Base-by-base conservation (phyloP, 768 basidiomycete species). In the Rhodotorula paludigena region DNA sequence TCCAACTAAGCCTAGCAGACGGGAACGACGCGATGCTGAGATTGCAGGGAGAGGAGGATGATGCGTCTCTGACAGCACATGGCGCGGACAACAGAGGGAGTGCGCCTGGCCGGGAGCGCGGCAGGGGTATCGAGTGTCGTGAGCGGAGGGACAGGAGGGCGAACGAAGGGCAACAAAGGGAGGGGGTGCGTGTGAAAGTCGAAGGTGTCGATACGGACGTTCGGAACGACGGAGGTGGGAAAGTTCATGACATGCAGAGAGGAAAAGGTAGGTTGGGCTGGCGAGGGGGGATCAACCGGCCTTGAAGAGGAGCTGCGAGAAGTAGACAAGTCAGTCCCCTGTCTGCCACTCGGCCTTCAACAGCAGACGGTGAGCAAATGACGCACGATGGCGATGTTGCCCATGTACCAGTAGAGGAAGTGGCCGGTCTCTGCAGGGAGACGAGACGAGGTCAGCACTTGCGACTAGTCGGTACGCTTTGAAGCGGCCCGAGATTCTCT, bases 401-500 rank as follows among this genome's bases (percentile, higher is more conserved):
- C 92, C 78, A 98, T 83, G 82, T 94, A 97, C 81, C 94, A 94
- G 84, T 98, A 98, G 81, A 98, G 92, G 81, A 98, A 98, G 78
- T 96, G 89, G 80, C 92, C 93, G 72, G 92, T 94, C 84, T 97
- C 92, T 94, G 79, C 35, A 58, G 71, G 55, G 30, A 16, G 32
- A n/a, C 23, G 39, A 23, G 42, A 30, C 12, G 48, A 14, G 35
- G n/a, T n/a, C n/a, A 2, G 39, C 38, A 12, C 23, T 2, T 38
- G 3, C 39, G 48, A 16, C 36, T 18, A 25, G 42, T 58, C 11
- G n/a, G 21, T 18, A 8, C 5, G 55, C 7, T 8, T 30, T 42
- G 7, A 41, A 33, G 30, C 3, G 10, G n/a, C 14, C n/a, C n/a
- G n/a, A n/a, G n/a, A n/a, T n/a, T n/a, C n/a, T n/a, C n/a, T n/a